phyloP scores from a whole-genome alignment of 495 filamentous ascomycete species.

The Aspergillus cristatus region DNA sequence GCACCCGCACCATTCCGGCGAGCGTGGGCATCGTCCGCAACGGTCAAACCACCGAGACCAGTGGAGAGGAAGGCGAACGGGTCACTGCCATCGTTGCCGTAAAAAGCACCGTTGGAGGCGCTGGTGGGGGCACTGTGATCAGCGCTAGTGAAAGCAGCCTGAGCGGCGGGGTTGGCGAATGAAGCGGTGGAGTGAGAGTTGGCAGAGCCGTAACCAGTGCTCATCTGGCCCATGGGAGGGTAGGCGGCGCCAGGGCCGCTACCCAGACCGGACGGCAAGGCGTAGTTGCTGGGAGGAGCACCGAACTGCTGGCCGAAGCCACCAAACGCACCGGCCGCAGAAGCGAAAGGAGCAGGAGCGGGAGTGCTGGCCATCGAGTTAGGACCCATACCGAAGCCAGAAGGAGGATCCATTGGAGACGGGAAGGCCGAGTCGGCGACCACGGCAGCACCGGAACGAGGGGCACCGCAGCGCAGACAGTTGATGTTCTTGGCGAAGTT shows the following conservation, averaged over 20 bases:
- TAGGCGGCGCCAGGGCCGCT: slow-evolving; percentile 69
- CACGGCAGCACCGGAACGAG: slow-evolving; percentile 83
- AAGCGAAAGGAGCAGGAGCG: slow-evolving; percentile 72
- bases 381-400: slow-evolving; percentile 65
- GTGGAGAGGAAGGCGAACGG: slow-evolving; percentile 86
- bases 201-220: slow-evolving; percentile 56
- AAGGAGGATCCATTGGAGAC: slow-evolving; percentile 79
- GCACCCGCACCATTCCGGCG: slow-evolving; percentile 61
- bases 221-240: slow-evolving; percentile 67
- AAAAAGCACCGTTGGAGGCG: slow-evolving; percentile 46
- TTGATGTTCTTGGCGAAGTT: slow-evolving; percentile 99
- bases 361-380: slow-evolving; percentile 79
- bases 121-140: slow-evolving; percentile 54
- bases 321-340: slow-evolving; percentile 60
- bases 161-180: slow-evolving; percentile 87
- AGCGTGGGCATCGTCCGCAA: slow-evolving; percentile 67
- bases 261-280: slow-evolving; percentile 80
- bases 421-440: slow-evolving; percentile 91
- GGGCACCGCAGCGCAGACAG: slow-evolving; percentile 91
- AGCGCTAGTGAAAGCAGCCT: slow-evolving; percentile 84
- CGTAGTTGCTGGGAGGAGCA: slow-evolving; percentile 77
- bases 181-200: slow-evolving; percentile 71
- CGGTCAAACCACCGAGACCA: slow-evolving; percentile 69
- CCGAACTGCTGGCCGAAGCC: slow-evolving; percentile 83
- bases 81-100: slow-evolving; percentile 55